These are phyloP conservation scores for Leccinum pachyderme DNA, from an alignment of 1,284 basidiomycete genomes.

Conservation along the genomic window DNA sequence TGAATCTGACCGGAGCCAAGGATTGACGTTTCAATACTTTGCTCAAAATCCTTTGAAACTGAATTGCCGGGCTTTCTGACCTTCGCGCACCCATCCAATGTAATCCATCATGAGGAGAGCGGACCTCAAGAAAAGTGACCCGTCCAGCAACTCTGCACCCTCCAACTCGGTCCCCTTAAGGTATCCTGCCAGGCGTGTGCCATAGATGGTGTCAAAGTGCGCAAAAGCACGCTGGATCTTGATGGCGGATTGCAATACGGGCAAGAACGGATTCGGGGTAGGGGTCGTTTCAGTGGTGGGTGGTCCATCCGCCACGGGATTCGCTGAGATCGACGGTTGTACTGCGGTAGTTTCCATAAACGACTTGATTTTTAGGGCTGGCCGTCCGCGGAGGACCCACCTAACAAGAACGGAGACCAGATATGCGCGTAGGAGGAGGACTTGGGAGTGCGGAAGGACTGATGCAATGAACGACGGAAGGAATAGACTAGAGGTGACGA, in stretches of 20 bases:
- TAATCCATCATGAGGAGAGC: conserved; percentile 28
- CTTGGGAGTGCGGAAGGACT: conserved; percentile 39
- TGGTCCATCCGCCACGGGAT: background rate
- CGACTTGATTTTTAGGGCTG: conserved; percentile 37
- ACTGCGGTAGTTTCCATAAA: conserved; percentile 37
- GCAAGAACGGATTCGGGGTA: conserved; percentile 32
- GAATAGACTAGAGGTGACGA: conserved; percentile 54
- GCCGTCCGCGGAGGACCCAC: conserved; percentile 44
- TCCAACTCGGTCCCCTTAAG: conserved; percentile 39
- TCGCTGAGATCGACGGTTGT: conserved; percentile 7
- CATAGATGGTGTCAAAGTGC: conserved; percentile 33
- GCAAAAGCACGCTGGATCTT: conserved; percentile 35
- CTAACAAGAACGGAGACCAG: conserved; percentile 38
- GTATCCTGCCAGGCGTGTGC: conserved; percentile 27
- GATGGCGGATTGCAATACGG: conserved; percentile 32
- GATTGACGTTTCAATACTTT: background rate
- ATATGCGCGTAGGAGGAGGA: conserved; percentile 43
- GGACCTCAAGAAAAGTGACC: conserved; percentile 32
- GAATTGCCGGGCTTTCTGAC: conserved; percentile 8
- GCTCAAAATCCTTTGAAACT: background rate
- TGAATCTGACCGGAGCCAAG: background rate
- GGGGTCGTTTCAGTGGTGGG: conserved; percentile 15
- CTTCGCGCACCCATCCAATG: conserved; percentile 37
- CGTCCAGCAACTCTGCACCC: conserved; percentile 32
- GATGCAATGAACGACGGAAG: conserved; percentile 41